Evolutionary conservation across 2,329 filamentous ascomycete species (phyloP).

Genomic region (Colletotrichum sp.): DNA sequence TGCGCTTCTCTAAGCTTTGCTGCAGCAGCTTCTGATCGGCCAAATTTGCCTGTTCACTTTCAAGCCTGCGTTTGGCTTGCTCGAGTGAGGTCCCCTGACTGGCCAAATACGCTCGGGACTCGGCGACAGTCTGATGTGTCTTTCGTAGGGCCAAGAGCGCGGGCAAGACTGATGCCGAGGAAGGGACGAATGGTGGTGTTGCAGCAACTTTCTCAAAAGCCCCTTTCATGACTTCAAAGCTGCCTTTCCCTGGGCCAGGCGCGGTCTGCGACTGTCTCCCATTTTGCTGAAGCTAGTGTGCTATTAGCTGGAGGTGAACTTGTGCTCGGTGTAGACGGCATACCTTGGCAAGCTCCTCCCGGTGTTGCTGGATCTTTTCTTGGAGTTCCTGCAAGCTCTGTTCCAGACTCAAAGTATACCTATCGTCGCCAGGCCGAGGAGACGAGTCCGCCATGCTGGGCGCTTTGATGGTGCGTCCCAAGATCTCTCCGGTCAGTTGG

Average conservation of each 20-base stretch:
- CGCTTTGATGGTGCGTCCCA: background rate
- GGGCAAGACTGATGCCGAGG: slow-evolving; percentile 70
- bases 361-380: slow-evolving; percentile 57
- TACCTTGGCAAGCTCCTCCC: slow-evolving; percentile 45
- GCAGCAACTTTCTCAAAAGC: slow-evolving; percentile 70
- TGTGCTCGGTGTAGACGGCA: background rate
- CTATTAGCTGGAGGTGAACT: background rate
- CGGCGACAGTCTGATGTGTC: slow-evolving; percentile 66
- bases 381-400: slow-evolving; percentile 73
- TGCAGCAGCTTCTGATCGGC: slow-evolving; percentile 62
- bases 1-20: slow-evolving; percentile 58
- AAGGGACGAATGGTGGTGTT: slow-evolving; percentile 69
- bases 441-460: background rate
- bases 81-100: slow-evolving; percentile 47
- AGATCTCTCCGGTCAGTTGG: background rate
- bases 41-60: slow-evolving; percentile 54
- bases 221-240: slow-evolving; percentile 59
- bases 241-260: slow-evolving; percentile 17
- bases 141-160: slow-evolving; percentile 74
- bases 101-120: slow-evolving; percentile 65
- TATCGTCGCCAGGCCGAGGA: slow-evolving; percentile 26
- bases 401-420: slow-evolving; percentile 63
- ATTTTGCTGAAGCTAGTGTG: slow-evolving; percentile 23
- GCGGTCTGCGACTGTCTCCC: background rate
- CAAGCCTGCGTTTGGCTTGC: slow-evolving; percentile 50